Evolutionary conservation across 495 filamentous ascomycete genomes (phyloP).

Genomic region (Penicillium samsonianum): DNA sequence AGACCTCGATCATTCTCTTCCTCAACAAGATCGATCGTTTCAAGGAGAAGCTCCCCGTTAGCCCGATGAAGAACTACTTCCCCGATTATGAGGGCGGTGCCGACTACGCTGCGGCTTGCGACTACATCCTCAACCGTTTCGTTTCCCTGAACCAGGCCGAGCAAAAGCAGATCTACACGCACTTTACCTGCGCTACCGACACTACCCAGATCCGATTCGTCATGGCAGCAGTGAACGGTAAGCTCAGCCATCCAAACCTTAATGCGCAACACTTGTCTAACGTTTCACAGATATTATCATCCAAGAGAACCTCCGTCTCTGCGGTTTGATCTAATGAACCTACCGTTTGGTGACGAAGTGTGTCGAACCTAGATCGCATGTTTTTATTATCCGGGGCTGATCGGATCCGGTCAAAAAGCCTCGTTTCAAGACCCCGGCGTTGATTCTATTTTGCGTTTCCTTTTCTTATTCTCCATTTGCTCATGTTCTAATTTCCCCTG

Average conservation of each 20-base stretch:
- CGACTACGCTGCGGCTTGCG: constrained; percentile 89
- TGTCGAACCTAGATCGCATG: constrained; percentile 44
- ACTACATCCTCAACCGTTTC: constrained; percentile 97
- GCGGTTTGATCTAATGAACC: constrained; percentile 86
- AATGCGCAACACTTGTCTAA: constrained; percentile 6
- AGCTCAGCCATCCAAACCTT: constrained; percentile 28
- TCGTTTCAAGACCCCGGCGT: constrained; percentile 45
- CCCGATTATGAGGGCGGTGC: constrained; percentile 95
- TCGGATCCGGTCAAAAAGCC: constrained; percentile 33
- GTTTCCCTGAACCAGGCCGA: constrained; percentile 97
- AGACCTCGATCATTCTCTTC: constrained; percentile 99
- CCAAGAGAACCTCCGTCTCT: constrained; percentile 97
- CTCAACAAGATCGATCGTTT: constrained; percentile 99
- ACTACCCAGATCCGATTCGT: constrained; percentile 99
- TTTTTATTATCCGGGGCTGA: constrained; percentile 34
- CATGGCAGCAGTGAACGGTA: constrained; percentile 99
- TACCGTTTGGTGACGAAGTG: constrained; percentile 33
- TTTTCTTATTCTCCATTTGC: constrained; percentile 22
- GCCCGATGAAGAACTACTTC: constrained; percentile 99
- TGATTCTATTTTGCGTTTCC: constrained; percentile 36
- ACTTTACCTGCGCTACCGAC: constrained; percentile 98
- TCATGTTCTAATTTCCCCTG: constrained; percentile 29
- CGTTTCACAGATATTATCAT: constrained; percentile 87
- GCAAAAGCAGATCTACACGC: constrained; percentile 99
- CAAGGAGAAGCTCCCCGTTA: constrained; percentile 98